Evolutionary conservation across 2,329 filamentous ascomycete species (phyloP).

Genomic region (Stachybotrys elegans): DNA sequence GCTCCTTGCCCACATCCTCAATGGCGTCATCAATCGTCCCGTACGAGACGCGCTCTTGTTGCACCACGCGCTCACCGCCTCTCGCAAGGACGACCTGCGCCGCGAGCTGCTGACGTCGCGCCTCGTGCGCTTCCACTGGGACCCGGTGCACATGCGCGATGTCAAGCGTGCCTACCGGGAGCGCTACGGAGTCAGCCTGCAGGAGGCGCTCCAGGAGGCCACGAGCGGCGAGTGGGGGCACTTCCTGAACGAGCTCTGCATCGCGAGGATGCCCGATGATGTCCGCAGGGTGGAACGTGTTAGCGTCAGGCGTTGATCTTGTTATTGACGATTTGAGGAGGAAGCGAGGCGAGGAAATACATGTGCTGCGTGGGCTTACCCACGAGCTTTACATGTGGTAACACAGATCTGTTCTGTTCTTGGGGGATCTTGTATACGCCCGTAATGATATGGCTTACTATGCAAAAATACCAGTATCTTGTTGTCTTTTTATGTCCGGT

Average conservation of each 20-base stretch:
- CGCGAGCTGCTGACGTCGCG: constrained; percentile 84
- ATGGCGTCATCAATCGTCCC: constrained; percentile 92
- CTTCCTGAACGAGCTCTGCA: constrained; percentile 69
- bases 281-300: constrained; percentile 47
- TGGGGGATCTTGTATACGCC: no score
- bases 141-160: constrained; percentile 70
- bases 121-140: constrained; percentile 89
- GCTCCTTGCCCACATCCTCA: constrained; percentile 88
- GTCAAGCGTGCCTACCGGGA: constrained; percentile 77
- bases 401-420: no score
- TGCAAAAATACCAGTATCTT: no score
- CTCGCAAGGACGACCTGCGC: constrained; percentile 64
- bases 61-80: constrained; percentile 79
- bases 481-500: no score
- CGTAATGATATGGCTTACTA: no score
- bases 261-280: constrained; percentile 55
- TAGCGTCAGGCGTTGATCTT: constrained; percentile 12
- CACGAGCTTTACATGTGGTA: no score
- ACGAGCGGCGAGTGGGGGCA: constrained; percentile 71
- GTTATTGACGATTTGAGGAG: neutral
- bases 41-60: constrained; percentile 88
- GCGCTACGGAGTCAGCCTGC: constrained; percentile 69
- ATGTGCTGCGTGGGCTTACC: no score
- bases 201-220: constrained; percentile 73
- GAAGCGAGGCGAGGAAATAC: neutral